Base-by-base conservation (phyloP, 129 eudicot species). In the Escallonia rubra region DNA sequence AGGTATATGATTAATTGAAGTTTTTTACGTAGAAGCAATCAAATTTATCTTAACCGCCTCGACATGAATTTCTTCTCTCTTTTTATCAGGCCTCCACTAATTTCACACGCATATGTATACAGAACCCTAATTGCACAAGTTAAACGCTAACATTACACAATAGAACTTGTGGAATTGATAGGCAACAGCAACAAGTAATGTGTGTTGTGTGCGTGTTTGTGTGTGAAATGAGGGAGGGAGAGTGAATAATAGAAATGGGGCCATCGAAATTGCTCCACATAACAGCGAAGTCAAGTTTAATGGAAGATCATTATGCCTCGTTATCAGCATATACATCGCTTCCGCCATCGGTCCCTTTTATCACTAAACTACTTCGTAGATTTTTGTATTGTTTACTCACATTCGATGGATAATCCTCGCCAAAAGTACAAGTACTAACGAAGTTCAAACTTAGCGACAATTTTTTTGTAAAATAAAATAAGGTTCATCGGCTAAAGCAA, bases 41-140 rank as follows among this genome's bases (percentile, higher is more conserved):
- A 0, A 78, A 84, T 62, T 83, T 85, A 42, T 80, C 90, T 14
- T 40, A 89, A 41, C 66, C 76, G 63, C 86, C 96, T n/a, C 75
- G 79, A 83, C 75, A 78, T 75, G 4, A 95, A 95, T 81, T 59
- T 95, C 96, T 79, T 86, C 86, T 72, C 82, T 90, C 88, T 84
- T 86, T 78, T 84, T 72, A 76, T 72, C 73, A 41, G 96, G 96
- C 76, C 96, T 83, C 55, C 94, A 88, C 96, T 89, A 54, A 11
- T 54, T 4, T 7, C n/a, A 52, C 12, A 52, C n/a, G 3, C 12
- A 7, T 5, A 51, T 2, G 12, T 52, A 52, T 52, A 52, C n/a
- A 52, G 57, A 52, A 52, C 50, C 50, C 50, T 5, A 52, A 52
- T 41, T 43, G 65, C 51, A 34, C 10, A 59, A 47, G 38, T 50